Evolutionary conservation across 495 filamentous ascomycete genomes (phyloP).

Genomic region (Corynascus novoguineensis): DNA sequence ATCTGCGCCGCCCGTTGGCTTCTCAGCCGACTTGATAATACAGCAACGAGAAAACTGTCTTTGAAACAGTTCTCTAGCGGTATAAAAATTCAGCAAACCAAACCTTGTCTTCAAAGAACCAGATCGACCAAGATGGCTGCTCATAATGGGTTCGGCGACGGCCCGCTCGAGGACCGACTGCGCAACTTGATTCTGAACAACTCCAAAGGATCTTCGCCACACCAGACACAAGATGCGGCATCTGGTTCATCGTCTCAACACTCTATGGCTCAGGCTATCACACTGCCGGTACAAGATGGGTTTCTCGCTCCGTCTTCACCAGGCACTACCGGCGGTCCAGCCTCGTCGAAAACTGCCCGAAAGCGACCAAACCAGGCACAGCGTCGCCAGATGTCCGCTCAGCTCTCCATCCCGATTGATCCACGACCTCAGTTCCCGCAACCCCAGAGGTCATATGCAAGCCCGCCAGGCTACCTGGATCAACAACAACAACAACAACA

Average conservation of each 20-base stretch:
- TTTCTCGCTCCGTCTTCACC: not conserved
- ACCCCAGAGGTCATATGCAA: conserved; percentile 16
- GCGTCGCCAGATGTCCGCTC: conserved; percentile 49
- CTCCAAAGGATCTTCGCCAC: conserved; percentile 12
- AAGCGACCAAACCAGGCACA: conserved; percentile 53
- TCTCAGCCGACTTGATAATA: too few relatives aligned
- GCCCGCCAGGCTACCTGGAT: conserved; percentile 6
- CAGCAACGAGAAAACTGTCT: too few relatives aligned
- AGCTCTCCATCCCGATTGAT: conserved; percentile 48
- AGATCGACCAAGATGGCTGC: conserved; percentile 22
- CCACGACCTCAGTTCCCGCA: conserved; percentile 27
- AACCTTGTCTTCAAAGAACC: not conserved
- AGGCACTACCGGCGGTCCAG: not conserved
- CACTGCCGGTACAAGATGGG: not conserved
- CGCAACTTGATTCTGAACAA: conserved; percentile 39
- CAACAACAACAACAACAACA: too few relatives aligned
- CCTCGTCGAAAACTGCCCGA: conserved; percentile 17
- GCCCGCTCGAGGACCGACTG: conserved; percentile 38
- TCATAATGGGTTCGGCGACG: conserved; percentile 12
- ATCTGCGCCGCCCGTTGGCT: too few relatives aligned
- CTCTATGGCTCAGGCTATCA: not conserved
- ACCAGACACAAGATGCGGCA: not conserved
- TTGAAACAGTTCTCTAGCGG: too few relatives aligned
- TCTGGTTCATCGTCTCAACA: not conserved
- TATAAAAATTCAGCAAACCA: not conserved